Conservation (phyloP, 345 rosid genomes). For the Citrus glauca region DNA sequence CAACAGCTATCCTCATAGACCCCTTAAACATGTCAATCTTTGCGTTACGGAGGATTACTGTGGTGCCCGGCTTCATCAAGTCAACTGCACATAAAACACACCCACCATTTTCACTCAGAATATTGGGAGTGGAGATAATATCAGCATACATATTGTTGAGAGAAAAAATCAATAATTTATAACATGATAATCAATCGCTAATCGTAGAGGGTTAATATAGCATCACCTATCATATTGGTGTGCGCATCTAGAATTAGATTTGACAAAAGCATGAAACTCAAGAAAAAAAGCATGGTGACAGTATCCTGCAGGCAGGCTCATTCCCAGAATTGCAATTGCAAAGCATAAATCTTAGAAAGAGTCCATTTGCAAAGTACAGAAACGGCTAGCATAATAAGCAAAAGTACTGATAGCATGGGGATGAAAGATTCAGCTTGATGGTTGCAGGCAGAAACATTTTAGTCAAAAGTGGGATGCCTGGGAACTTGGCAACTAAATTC, state of each 20-base stretch:
- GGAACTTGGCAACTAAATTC: background rate
- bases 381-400: background rate
- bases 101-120: background rate
- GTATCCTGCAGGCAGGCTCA: background rate
- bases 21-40: conserved; percentile 60
- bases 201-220: too few species aligned
- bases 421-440: background rate
- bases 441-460: background rate
- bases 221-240: background rate
- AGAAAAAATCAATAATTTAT: too few species aligned
- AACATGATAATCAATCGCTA: too few species aligned
- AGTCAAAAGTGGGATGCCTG: background rate
- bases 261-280: too few species aligned
- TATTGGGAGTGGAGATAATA: background rate
- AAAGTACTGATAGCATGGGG: background rate
- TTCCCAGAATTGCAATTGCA: background rate
- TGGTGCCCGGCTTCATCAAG: conserved; percentile 42
- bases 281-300: background rate
- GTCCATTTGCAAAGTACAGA: background rate
- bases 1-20: conserved; percentile 55
- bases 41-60: conserved; percentile 46
- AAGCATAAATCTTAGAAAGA: background rate
- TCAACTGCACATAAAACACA: conserved; percentile 28
- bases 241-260: too few species aligned
- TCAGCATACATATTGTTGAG: background rate